Percentiles rank a stretch among this genome's conserved stretches.
Conservation (phyloP, 345 rosid genomes). For the Hibiscus mutabilis region DNA sequence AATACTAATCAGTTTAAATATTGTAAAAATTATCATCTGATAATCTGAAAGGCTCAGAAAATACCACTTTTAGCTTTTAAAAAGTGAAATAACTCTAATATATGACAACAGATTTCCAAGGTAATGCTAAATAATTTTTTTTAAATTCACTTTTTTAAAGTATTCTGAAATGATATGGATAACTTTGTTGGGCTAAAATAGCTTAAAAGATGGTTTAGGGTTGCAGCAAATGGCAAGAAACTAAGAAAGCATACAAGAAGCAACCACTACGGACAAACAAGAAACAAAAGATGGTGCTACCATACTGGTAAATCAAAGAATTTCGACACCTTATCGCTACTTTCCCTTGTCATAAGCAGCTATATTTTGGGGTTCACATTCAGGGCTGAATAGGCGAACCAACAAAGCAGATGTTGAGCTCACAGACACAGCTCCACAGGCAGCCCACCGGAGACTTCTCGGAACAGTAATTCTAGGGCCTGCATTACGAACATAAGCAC, state of each 20-base stretch:
- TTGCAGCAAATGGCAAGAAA: neutral
- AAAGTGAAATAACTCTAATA: too few species aligned
- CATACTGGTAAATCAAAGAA: neutral
- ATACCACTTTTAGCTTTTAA: too few species aligned
- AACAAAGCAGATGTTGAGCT: conserved; percentile 63
- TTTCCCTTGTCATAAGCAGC: conserved; percentile 58
- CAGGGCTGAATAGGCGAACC: conserved; percentile 83
- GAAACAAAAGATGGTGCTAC: neutral
- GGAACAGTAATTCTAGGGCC: conserved; percentile 62
- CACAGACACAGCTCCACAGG: conserved; percentile 61
- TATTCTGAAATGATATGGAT: too few species aligned
- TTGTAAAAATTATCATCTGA: too few species aligned
- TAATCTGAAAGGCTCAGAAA: too few species aligned
- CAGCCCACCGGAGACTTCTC: conserved; percentile 82
- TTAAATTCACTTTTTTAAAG: too few species aligned
- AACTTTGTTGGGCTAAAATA: too few species aligned
- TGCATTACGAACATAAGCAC: conserved; percentile 15
- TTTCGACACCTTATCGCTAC: neutral
- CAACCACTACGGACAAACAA: neutral
- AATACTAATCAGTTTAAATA: too few species aligned
- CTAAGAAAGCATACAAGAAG: neutral
- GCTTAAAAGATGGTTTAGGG: too few species aligned
- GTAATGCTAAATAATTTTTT: too few species aligned
- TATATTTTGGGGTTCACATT: conserved; percentile 92
- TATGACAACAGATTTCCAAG: too few species aligned